Percentiles rank a stretch among this genome's conserved stretches.
These are phyloP conservation scores for Niebla homalea DNA, from an alignment of 495 filamentous ascomycete species.

Conservation along the genomic window DNA sequence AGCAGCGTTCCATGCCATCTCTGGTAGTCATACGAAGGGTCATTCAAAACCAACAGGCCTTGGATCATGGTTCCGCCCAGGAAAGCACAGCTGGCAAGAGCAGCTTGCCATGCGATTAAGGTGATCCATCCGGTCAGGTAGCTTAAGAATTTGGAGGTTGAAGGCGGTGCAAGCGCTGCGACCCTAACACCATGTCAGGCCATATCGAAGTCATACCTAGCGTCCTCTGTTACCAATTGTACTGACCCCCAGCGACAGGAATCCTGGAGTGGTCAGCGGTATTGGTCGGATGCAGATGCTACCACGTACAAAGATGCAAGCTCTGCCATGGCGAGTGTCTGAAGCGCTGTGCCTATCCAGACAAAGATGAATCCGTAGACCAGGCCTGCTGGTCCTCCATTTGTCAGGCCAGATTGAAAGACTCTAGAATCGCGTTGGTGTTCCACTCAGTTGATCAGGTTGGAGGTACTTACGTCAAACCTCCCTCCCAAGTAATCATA, in stretches of 20 bases:
- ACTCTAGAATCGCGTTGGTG: neutral
- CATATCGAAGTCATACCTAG: no score
- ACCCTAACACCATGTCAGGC: neutral
- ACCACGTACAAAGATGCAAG: conserved; percentile 23
- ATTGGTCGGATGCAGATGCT: neutral
- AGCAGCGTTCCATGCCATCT: conserved; percentile 36
- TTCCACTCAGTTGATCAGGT: neutral
- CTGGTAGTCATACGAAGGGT: conserved; percentile 25
- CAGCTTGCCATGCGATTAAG: conserved; percentile 29
- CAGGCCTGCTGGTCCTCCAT: conserved; percentile 21
- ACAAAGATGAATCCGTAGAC: conserved; percentile 23
- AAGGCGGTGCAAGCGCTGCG: conserved; percentile 13
- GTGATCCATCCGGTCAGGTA: conserved; percentile 25
- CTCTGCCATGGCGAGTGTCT: conserved; percentile 22
- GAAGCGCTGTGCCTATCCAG: conserved; percentile 16
- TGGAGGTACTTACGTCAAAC: conserved; percentile 13
- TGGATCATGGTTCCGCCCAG: conserved; percentile 30
- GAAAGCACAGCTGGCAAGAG: conserved; percentile 23
- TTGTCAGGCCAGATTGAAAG: conserved; percentile 16
- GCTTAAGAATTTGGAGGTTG: neutral
- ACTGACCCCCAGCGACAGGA: conserved; percentile 20
- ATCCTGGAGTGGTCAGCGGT: neutral
- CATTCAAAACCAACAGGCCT: conserved; percentile 30
- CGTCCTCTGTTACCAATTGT: conserved; percentile 14
- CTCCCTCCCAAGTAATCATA: conserved; percentile 26